Evolutionary conservation across 1,284 basidiomycete species (phyloP), one percentile per base, ranked within the genome.

Genomic region (Leccinum huronense): DNA sequence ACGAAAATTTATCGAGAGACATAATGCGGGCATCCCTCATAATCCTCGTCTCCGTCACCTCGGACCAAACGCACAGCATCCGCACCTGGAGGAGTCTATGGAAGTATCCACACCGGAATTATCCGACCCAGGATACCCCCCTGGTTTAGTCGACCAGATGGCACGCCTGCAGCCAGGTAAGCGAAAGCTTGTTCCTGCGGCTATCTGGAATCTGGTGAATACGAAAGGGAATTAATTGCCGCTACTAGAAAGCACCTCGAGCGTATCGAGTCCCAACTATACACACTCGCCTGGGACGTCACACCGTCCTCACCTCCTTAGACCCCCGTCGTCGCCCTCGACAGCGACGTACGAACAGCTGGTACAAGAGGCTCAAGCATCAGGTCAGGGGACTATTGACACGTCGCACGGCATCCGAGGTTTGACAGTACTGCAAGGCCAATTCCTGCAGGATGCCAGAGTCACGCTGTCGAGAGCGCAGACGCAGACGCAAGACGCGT

Each of bases 1-100:
- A 62, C 85, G 88, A 65, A 90, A 88, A 75, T 91, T 91, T 73
- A 85, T 91, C 72, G 90, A 92, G 70, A 83, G 89, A 62, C 89
- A 91, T 71, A 82, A 85, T 8, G 80, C 84, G 30, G 84, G 86
- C 48, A 83, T 90, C 51, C 84, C 89, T 60, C 89, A 91, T 73
- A 91, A 91, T 72, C 89, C 89, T 60, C 86, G 90, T 48, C 81
- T 91, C 51, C 86, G 89, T 61, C 85, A 83, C 58, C 76, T 73
- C 72, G 77, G 68, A 75, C 76, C 66, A 70, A 77, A 66, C 70
- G 76, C 66, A 59, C 84, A 83, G 68, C 66, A 80, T 65, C 78
- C 76, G 53, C 75, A 34, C 63, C 76, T 30, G 64, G 80, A 64
- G 59, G 80, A 81, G 34, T 81, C 83, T 19, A 76, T 78, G 66